Percentiles rank a stretch among this genome's conserved stretches.
phyloP scores from a whole-genome alignment of 2,329 filamentous ascomycete species.

The Hypoxylon sp. region DNA sequence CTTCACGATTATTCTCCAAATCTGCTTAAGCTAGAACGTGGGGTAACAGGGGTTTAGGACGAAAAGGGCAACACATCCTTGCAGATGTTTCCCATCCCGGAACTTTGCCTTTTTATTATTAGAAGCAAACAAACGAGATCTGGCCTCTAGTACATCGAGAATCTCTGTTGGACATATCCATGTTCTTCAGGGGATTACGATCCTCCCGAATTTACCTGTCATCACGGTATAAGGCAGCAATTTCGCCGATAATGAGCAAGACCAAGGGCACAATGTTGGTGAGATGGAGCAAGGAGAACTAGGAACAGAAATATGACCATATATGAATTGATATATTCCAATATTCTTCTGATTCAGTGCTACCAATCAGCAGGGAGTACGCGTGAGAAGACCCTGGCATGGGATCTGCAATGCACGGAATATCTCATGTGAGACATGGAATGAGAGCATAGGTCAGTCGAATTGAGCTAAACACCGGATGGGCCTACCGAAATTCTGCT shows the following conservation, averaged over 20 bases:
- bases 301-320: conserved; percentile 16
- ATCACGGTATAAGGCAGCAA: background rate
- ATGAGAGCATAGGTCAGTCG: too few relatives aligned
- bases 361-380: conserved; percentile 15
- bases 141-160: background rate
- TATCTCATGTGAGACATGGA: conserved; percentile 30
- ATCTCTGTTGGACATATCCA: background rate
- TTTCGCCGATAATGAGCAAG: background rate
- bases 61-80: conserved; percentile 22
- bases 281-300: conserved; percentile 12
- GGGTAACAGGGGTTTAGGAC: conserved; percentile 4
- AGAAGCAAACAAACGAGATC: conserved; percentile 20
- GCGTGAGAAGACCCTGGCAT: conserved; percentile 18
- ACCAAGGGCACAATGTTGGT: conserved; percentile 3
- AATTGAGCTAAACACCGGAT: background rate
- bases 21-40: conserved; percentile 6
- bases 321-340: conserved; percentile 7
- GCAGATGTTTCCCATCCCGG: background rate
- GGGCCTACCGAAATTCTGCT: background rate
- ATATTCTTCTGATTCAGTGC: background rate
- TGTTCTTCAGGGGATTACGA: conserved; percentile 8
- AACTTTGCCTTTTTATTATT: conserved; percentile 27
- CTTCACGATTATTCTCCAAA: background rate
- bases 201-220: background rate
- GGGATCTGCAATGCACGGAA: conserved; percentile 25